Evolutionary conservation across 2,329 filamentous ascomycete species (phyloP).

Genomic region (Phialocephala subalpina): DNA sequence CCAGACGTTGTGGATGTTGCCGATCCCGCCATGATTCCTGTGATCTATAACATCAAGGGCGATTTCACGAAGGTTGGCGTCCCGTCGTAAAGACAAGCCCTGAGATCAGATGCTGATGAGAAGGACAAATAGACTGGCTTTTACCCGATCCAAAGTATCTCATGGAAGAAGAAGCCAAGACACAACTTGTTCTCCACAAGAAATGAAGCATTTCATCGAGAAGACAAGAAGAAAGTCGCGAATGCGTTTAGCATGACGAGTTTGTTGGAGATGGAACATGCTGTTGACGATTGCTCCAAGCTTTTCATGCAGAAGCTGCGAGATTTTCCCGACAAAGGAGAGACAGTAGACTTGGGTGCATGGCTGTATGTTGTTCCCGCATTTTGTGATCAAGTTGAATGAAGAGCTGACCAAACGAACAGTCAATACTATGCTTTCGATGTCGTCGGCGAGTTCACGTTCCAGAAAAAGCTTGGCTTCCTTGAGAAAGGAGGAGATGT

Average conservation of each 20-base stretch:
- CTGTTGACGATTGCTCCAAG: conserved; percentile 53
- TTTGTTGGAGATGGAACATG: conserved; percentile 54
- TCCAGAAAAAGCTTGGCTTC: conserved; percentile 9
- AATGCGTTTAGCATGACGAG: conserved; percentile 54
- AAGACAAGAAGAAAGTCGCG: conserved; percentile 49
- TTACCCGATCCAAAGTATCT: conserved; percentile 16
- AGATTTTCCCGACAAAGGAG: conserved; percentile 43
- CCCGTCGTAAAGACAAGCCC: not conserved
- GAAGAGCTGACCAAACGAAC: not conserved
- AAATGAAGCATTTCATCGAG: conserved; percentile 42
- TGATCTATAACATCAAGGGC: conserved; percentile 69
- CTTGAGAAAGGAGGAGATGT: conserved; percentile 7
- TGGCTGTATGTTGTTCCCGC: not conserved
- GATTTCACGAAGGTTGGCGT: conserved; percentile 50
- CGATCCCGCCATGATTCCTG: conserved; percentile 71
- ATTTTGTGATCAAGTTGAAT: not conserved
- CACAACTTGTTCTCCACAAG: conserved; percentile 18
- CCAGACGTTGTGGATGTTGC: conserved; percentile 83
- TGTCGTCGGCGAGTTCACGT: not conserved
- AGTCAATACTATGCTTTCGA: conserved; percentile 7
- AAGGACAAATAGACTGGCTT: conserved; percentile 25
- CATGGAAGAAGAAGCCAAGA: conserved; percentile 14
- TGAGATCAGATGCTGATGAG: not conserved
- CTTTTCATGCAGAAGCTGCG: conserved; percentile 47
- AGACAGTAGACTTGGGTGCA: conserved; percentile 35